Conservation (phyloP, 176 grass and related monocot genomes). For the Canna indica region DNA sequence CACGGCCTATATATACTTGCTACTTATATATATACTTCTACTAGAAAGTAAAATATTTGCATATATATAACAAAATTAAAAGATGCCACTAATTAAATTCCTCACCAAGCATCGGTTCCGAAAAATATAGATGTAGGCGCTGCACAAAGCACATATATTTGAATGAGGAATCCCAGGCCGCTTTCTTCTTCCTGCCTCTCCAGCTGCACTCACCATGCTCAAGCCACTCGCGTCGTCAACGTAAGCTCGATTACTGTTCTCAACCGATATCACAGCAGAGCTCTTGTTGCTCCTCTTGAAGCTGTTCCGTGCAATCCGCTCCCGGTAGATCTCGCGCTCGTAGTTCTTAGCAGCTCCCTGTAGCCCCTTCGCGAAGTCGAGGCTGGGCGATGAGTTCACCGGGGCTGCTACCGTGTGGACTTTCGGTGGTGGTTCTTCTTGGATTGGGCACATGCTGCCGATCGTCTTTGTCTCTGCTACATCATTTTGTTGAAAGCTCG, state of each 20-base stretch:
- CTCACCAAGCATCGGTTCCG: constrained; percentile 48
- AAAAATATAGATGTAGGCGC: constrained; percentile 38
- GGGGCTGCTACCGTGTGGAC: background rate
- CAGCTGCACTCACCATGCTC: background rate
- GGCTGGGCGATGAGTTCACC: constrained; percentile 28
- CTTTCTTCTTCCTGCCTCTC: background rate
- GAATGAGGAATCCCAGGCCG: constrained; percentile 53
- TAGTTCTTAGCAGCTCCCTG: background rate
- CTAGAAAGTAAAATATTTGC: too few species aligned
- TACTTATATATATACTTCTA: too few species aligned
- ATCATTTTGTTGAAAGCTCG: background rate
- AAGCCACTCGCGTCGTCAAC: background rate
- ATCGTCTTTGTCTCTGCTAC: background rate
- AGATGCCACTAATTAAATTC: background rate
- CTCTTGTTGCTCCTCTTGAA: background rate
- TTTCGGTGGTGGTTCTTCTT: background rate
- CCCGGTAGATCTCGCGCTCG: background rate
- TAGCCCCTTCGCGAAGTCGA: constrained; percentile 42
- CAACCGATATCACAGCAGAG: background rate
- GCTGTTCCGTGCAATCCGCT: background rate
- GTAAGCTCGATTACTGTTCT: background rate
- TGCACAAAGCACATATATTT: constrained; percentile 46
- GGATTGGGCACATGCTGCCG: background rate
- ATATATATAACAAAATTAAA: too few species aligned
- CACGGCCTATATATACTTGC: too few species aligned